Evolutionary conservation across 2,329 filamentous ascomycete species (phyloP).

Genomic region (Talaromyces amestolkiae): DNA sequence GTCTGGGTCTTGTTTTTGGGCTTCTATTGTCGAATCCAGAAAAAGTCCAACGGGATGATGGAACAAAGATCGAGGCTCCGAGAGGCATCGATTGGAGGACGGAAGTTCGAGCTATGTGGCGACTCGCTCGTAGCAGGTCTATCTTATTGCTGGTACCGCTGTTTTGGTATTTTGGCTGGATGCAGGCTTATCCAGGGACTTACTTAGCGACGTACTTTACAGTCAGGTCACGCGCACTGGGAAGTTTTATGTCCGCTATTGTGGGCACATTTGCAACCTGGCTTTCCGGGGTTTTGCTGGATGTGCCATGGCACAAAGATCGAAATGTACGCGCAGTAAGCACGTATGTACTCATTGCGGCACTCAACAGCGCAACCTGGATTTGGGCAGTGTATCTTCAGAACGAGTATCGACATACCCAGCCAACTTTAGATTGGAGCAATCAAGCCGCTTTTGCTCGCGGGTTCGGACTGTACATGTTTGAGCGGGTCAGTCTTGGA

Average conservation of each 20-base stretch:
- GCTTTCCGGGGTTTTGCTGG: conserved; percentile 34
- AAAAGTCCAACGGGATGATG: conserved; percentile 46
- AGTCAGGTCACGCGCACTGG: conserved; percentile 49
- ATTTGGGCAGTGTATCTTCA: conserved; percentile 50
- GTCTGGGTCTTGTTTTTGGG: conserved; percentile 47
- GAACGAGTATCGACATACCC: conserved; percentile 45
- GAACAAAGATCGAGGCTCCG: conserved; percentile 28
- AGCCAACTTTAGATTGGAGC: conserved; percentile 46
- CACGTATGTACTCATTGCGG: conserved; percentile 43
- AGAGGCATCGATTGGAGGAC: conserved; percentile 30
- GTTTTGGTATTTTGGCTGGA: conserved; percentile 45
- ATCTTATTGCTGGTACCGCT: conserved; percentile 52
- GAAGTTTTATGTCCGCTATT: conserved; percentile 45
- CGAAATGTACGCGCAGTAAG: conserved; percentile 42
- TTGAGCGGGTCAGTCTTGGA: conserved; percentile 41
- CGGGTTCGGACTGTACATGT: conserved; percentile 45
- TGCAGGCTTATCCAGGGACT: conserved; percentile 55
- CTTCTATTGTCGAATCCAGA: conserved; percentile 47
- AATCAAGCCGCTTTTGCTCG: conserved; percentile 41
- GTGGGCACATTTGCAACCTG: conserved; percentile 44
- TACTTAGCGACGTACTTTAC: conserved; percentile 55
- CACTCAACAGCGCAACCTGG: conserved; percentile 47
- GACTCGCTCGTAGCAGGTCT: conserved; percentile 44
- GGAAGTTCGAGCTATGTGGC: conserved; percentile 40
- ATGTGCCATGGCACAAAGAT: conserved; percentile 40